A percentile compares a stretch with the other conserved stretches of the same genome.
phyloP scores from a whole-genome alignment of 2,329 filamentous ascomycete species.

The Penicillium decumbens region DNA sequence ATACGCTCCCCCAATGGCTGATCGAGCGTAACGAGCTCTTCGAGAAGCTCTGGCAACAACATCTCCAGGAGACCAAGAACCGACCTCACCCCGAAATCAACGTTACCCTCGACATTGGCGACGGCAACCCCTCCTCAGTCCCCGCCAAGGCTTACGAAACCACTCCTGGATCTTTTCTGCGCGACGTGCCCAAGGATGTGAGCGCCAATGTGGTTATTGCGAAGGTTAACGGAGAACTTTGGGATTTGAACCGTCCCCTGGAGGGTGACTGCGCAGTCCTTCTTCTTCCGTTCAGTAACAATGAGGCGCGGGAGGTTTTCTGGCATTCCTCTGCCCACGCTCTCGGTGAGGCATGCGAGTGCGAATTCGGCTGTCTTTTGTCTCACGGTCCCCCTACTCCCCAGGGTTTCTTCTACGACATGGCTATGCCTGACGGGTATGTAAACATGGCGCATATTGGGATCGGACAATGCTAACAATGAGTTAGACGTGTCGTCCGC shows the following conservation, averaged over 20 bases:
- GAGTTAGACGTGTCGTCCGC: slow-evolving; percentile 57
- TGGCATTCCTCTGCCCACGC: slow-evolving; percentile 97
- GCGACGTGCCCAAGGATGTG: slow-evolving; percentile 78
- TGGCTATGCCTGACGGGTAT: slow-evolving; percentile 69
- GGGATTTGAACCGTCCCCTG: slow-evolving; percentile 87
- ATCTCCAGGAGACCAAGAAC: slow-evolving; percentile 67
- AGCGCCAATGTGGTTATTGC: slow-evolving; percentile 80
- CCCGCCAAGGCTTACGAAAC: slow-evolving; percentile 83
- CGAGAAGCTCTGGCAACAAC: slow-evolving; percentile 78
- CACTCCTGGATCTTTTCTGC: slow-evolving; percentile 72
- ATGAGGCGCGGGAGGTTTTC: slow-evolving; percentile 84
- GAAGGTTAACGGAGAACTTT: slow-evolving; percentile 76
- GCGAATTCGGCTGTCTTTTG: slow-evolving; percentile 82
- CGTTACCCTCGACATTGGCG: slow-evolving; percentile 46
- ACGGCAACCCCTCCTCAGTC: slow-evolving; percentile 39
- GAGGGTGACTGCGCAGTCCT: slow-evolving; percentile 83
- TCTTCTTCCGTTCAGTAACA: slow-evolving; percentile 73
- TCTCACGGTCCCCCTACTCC: slow-evolving; percentile 91
- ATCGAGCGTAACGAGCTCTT: slow-evolving; percentile 81
- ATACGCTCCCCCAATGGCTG: slow-evolving; percentile 66
- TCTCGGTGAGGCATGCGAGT: slow-evolving; percentile 89
- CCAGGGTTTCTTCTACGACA: slow-evolving; percentile 96
- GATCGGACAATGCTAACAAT: slow-evolving; percentile 13
- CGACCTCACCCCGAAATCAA: slow-evolving; percentile 45
- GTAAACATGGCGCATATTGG: slow-evolving; percentile 21